phyloP scores from a whole-genome alignment of 2,329 filamentous ascomycete genomes.

The Apiospora koreana region DNA sequence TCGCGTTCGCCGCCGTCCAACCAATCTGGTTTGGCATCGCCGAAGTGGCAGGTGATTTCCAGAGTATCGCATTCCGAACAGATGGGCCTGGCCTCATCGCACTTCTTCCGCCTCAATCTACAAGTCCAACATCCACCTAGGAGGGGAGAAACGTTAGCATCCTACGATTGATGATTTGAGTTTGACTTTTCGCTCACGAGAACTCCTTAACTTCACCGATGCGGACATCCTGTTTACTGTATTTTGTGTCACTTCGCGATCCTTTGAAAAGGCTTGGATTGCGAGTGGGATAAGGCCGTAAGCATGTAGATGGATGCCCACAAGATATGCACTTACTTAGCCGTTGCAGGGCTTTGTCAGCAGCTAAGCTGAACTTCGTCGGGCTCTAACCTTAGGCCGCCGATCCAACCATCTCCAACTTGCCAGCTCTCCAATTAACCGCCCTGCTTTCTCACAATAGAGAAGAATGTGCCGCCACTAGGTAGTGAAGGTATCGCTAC shows the following conservation, averaged over 20 bases:
- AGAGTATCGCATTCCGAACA: slow-evolving; percentile 54
- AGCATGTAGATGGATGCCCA: background rate
- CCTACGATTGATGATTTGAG: background rate
- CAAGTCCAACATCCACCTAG: slow-evolving; percentile 62
- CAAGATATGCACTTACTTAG: too few species aligned
- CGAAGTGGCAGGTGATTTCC: slow-evolving; percentile 58
- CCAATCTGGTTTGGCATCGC: slow-evolving; percentile 55
- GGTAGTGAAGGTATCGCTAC: too few species aligned
- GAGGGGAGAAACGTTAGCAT: slow-evolving; percentile 35
- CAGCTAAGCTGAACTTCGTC: background rate
- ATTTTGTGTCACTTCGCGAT: background rate
- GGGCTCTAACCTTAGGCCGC: background rate
- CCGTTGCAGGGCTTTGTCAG: background rate
- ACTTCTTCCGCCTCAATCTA: slow-evolving; percentile 62
- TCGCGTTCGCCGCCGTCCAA: slow-evolving; percentile 55
- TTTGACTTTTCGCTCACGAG: slow-evolving; percentile 11
- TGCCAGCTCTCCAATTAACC: background rate
- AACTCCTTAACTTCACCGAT: slow-evolving; percentile 12
- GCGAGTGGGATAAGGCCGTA: background rate
- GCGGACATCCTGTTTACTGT: background rate
- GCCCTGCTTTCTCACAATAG: too few species aligned
- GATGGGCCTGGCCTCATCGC: slow-evolving; percentile 53
- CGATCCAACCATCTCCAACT: background rate
- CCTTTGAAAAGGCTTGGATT: background rate
- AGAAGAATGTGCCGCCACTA: too few species aligned